phyloP scores from a whole-genome alignment of 1,284 basidiomycete species.

The Ganoderma meredithae region DNA sequence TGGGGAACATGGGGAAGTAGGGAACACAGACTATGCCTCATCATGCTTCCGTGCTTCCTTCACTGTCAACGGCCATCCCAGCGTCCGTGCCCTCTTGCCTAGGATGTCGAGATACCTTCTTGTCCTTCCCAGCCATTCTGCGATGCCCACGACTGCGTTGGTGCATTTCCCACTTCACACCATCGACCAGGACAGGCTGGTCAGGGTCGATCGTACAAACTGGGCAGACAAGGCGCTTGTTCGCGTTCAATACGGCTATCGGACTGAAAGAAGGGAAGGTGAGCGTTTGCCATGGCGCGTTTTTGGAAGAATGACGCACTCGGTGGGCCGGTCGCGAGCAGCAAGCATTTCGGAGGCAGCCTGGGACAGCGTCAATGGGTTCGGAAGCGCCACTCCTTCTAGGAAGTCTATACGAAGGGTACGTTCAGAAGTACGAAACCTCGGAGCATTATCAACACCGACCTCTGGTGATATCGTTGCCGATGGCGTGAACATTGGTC shows the following conservation, averaged over 20 bases:
- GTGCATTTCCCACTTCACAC: slow-evolving; percentile 73
- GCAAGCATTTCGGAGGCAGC: slow-evolving; percentile 60
- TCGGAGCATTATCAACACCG: slow-evolving; percentile 1
- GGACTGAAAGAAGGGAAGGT: slow-evolving; percentile 52
- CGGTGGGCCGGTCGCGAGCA: slow-evolving; percentile 51
- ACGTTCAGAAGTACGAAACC: slow-evolving; percentile 10
- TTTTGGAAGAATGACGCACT: slow-evolving; percentile 46
- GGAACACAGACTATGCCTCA: neutral
- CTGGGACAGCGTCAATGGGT: slow-evolving; percentile 65
- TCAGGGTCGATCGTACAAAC: slow-evolving; percentile 71
- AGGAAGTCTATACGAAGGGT: slow-evolving; percentile 64
- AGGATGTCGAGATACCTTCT: neutral
- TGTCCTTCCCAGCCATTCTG: slow-evolving; percentile 23
- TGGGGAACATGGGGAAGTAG: neutral
- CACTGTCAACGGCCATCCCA: neutral
- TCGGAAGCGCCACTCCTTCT: slow-evolving; percentile 55
- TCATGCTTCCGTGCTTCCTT: neutral
- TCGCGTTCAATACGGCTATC: slow-evolving; percentile 59
- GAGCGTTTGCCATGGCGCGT: slow-evolving; percentile 17
- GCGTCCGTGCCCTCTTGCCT: neutral
- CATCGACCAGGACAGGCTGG: slow-evolving; percentile 79
- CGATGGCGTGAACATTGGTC: slow-evolving; percentile 58
- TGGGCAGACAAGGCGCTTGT: slow-evolving; percentile 69
- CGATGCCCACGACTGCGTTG: slow-evolving; percentile 66
- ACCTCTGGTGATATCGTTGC: slow-evolving; percentile 55